Percentiles rank a stretch among this genome's conserved stretches.
phyloP scores from a whole-genome alignment of 805 yeast genomes.

The Myxozyma nipponensis region DNA sequence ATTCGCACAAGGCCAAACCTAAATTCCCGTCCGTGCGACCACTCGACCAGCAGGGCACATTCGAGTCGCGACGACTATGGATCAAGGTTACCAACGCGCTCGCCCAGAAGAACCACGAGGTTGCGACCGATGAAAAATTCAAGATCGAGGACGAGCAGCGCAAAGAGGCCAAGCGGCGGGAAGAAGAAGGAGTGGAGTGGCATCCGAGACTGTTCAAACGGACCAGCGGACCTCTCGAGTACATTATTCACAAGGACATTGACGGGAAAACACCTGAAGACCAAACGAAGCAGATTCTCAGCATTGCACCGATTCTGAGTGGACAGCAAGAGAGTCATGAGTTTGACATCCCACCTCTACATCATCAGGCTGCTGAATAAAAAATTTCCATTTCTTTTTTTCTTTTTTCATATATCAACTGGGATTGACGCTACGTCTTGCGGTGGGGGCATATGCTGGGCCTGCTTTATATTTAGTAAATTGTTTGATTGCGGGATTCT shows the following conservation, averaged over 20 bases:
- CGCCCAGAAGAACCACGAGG: conserved; percentile 69
- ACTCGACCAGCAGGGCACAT: conserved; percentile 68
- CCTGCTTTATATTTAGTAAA: no score
- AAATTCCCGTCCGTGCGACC: conserved; percentile 71
- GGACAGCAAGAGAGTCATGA: conserved; percentile 49
- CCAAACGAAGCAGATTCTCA: conserved; percentile 54
- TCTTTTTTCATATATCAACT: no score
- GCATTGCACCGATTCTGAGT: conserved; percentile 74
- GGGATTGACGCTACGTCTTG: no score
- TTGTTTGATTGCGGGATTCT: no score
- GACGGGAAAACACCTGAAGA: conserved; percentile 50
- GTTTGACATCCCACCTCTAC: conserved; percentile 26
- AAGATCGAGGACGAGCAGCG: conserved; percentile 88
- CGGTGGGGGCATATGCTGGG: no score
- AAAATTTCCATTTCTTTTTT: no score
- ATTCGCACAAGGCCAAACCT: conserved; percentile 54
- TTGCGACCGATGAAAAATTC: conserved; percentile 85
- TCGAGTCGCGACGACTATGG: conserved; percentile 85
- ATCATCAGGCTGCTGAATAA: no score
- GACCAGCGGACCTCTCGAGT: conserved; percentile 49
- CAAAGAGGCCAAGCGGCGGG: conserved; percentile 62
- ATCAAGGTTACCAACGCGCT: conserved; percentile 73
- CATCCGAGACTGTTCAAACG: conserved; percentile 72
- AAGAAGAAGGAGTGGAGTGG: conserved; percentile 74
- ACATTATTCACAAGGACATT: conserved; percentile 60